Evolutionary conservation across 768 basidiomycete genomes (phyloP), one percentile per base, ranked within the genome.

Genomic region (Phaeotremella skinneri): DNA sequence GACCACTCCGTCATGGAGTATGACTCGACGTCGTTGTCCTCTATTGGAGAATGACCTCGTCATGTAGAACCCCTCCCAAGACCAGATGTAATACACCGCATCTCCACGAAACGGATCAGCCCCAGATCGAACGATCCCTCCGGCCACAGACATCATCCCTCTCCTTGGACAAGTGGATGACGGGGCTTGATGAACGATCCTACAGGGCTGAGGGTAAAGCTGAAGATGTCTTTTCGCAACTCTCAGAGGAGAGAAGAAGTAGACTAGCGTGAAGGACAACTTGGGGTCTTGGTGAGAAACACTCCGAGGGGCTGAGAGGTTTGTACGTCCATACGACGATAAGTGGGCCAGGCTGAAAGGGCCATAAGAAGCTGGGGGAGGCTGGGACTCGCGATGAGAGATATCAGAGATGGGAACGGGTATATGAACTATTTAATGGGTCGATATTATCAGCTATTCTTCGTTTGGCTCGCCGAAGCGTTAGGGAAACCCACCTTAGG

Each of bases 371-470:
- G n/a, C n/a, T n/a, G n/a, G n/a, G n/a, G n/a, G n/a, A n/a, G n/a
- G n/a, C 20, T 29, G 14, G 3, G 17, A 14, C 20, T 21, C 27
- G 20, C 45, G 45, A 32, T 49, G 42, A 43, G 26, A 48, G 27
- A 48, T 4, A 25, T n/a, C 31, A 31, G 41, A 45, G 53, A 43
- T 30, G n/a, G 37, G 53, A n/a, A 42, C 45, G 37, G 53, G 53
- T 55, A 55, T 55, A 55, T 55, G 53, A 55, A 55, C 53, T 55
- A 34, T 53, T 21, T 16, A 17, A 20, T 17, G 5, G 16, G 52
- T 27, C 25, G 16, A 23, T 23, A 27, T 16, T 26, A 32, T 3
- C 52, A 37, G 27, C 20, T 17, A 21, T 3, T 14, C 7, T n/a
- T n/a, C n/a, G n/a, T n/a, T n/a, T n/a, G n/a, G n/a, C n/a, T n/a